A percentile compares a stretch with the other conserved stretches of the same genome.
Evolutionary conservation across 2,329 filamentous ascomycete species (phyloP).

Genomic region (Neopestalotiopsis clavispora): DNA sequence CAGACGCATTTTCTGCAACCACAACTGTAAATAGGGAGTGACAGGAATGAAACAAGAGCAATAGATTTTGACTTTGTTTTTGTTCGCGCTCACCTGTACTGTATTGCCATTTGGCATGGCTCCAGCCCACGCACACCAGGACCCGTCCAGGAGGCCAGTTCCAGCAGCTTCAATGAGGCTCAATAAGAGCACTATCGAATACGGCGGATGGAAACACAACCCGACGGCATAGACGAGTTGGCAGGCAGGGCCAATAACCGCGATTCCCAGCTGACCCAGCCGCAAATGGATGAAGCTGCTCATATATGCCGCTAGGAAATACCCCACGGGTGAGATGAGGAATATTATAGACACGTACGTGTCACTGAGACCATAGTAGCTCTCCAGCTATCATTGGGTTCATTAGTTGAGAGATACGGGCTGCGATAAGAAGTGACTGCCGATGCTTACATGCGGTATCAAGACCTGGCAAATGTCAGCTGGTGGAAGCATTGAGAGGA

Average conservation of each 20-base stretch:
- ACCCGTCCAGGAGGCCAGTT: conserved; percentile 45
- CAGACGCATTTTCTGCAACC: neutral
- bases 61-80: neutral
- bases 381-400: conserved; percentile 32
- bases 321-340: conserved; percentile 47
- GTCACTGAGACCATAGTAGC: conserved; percentile 46
- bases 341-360: conserved; percentile 50
- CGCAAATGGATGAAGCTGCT: conserved; percentile 43
- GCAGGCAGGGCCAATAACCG: conserved; percentile 41
- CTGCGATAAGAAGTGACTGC: neutral
- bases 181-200: conserved; percentile 36
- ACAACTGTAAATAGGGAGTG: too few species aligned
- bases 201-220: conserved; percentile 35
- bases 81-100: neutral
- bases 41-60: neutral
- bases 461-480: conserved; percentile 2
- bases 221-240: conserved; percentile 37
- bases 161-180: conserved; percentile 41
- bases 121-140: conserved; percentile 51
- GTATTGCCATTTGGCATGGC: conserved; percentile 34
- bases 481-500: neutral
- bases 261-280: conserved; percentile 46
- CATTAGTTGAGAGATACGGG: neutral
- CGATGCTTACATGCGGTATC: conserved; percentile 10
- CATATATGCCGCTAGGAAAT: conserved; percentile 44